A percentile compares a stretch with the other conserved stretches of the same genome.
Evolutionary conservation across 164 flowering plant genomes (phyloP).

Genomic region (Dillenia turbinata): DNA sequence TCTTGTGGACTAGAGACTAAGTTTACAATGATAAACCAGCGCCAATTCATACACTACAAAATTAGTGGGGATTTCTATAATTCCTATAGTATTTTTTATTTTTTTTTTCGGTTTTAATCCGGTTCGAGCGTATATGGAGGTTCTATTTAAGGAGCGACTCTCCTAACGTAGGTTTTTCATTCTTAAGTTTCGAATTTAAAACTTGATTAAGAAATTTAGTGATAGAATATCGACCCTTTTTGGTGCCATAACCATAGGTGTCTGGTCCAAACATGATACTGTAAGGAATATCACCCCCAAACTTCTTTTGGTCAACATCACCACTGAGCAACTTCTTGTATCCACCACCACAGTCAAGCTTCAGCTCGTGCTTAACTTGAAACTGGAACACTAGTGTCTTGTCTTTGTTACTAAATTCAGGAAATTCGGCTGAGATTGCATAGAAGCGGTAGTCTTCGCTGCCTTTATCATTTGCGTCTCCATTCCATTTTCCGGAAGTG

Average conservation of each 20-base stretch:
- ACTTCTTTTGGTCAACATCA: constrained; percentile 81
- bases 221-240: too few species aligned
- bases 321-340: constrained; percentile 95
- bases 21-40: too few species aligned
- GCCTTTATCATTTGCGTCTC: constrained; percentile 88
- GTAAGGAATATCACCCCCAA: constrained; percentile 95
- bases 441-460: constrained; percentile 89
- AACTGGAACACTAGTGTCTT: constrained; percentile 91
- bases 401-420: constrained; percentile 92
- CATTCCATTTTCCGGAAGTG: constrained; percentile 93
- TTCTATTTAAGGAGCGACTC: too few species aligned
- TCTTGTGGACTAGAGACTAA: too few species aligned
- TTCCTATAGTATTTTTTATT: too few species aligned
- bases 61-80: too few species aligned
- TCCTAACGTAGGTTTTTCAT: too few species aligned
- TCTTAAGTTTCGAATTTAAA: too few species aligned
- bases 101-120: too few species aligned
- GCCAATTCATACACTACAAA: too few species aligned
- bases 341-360: constrained; percentile 99
- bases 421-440: constrained; percentile 87
- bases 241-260: constrained; percentile 88
- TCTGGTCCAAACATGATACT: constrained; percentile 99
- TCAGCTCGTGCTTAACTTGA: constrained; percentile 89
- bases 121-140: too few species aligned
- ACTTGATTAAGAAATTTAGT: too few species aligned